phyloP scores from a whole-genome alignment of 75 land plant genomes.

The Pinus taeda region DNA sequence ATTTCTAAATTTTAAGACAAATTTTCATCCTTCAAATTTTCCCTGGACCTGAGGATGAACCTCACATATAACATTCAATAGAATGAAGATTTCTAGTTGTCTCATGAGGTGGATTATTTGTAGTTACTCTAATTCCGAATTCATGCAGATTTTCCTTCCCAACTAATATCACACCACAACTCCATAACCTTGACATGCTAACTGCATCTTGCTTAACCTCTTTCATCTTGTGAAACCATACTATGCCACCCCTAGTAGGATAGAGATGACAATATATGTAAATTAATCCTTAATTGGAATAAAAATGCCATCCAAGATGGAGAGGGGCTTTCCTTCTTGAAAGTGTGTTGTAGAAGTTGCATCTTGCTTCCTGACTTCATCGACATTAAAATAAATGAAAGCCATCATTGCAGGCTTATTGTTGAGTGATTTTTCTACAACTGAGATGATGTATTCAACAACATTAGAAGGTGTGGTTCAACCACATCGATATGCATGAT shows the following conservation, averaged over 20 bases:
- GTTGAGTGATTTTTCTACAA: conserved; percentile 53
- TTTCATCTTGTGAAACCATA: conserved; percentile 75
- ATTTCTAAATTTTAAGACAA: too few relatives aligned
- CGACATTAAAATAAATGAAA: conserved; percentile 57
- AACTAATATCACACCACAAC: conserved; percentile 79
- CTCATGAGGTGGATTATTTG: conserved; percentile 93
- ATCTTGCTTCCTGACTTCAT: conserved; percentile 81
- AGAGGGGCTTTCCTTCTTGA: conserved; percentile 70
- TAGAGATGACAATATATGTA: conserved; percentile 84
- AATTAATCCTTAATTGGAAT: conserved; percentile 83
- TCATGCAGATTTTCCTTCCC: conserved; percentile 99
- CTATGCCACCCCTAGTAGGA: conserved; percentile 78
- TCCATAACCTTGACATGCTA: conserved; percentile 77
- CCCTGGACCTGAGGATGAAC: too few relatives aligned
- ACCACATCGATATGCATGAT: conserved; percentile 72
- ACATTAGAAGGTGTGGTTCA: conserved; percentile 64
- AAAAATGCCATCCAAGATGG: conserved; percentile 84
- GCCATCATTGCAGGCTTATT: conserved; percentile 42
- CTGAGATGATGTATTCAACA: conserved; percentile 74
- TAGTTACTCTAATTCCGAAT: conserved; percentile 84
- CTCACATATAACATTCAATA: too few relatives aligned
- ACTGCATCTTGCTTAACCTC: conserved; percentile 77
- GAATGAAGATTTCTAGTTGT: too few relatives aligned
- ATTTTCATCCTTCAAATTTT: too few relatives aligned
- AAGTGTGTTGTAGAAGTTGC: conserved; percentile 78